Evolutionary conservation across 495 filamentous ascomycete species (phyloP).

Genomic region (Bryoglossum gracile): DNA sequence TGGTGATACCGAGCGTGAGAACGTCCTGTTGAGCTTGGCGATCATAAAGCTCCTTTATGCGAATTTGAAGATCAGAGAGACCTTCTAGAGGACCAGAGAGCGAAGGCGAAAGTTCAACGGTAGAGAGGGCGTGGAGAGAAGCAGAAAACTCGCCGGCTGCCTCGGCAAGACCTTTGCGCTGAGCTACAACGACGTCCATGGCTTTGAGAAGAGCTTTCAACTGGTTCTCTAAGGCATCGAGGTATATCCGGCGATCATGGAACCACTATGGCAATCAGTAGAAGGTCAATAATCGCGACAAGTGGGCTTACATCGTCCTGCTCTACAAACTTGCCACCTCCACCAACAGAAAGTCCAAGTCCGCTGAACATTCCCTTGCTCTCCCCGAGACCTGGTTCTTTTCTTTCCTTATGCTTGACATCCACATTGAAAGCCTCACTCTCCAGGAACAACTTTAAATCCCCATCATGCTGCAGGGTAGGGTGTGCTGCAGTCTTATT

Average conservation of each 20-base stretch:
- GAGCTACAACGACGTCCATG: constrained; percentile 82
- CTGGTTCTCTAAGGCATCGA: constrained; percentile 92
- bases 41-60: constrained; percentile 90
- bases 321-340: constrained; percentile 83
- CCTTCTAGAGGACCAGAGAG: constrained; percentile 83
- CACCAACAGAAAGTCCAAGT: constrained; percentile 68
- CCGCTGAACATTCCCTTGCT: constrained; percentile 89
- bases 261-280: constrained; percentile 63
- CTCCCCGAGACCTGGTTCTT: constrained; percentile 76
- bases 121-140: constrained; percentile 80
- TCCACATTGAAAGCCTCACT: constrained; percentile 93
- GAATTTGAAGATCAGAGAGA: constrained; percentile 84
- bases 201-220: constrained; percentile 89
- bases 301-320: constrained; percentile 80
- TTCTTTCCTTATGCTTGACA: constrained; percentile 94
- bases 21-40: constrained; percentile 97
- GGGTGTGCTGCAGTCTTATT: constrained; percentile 91
- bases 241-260: constrained; percentile 88
- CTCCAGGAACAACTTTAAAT: constrained; percentile 93
- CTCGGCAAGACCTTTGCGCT: constrained; percentile 88
- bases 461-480: constrained; percentile 84
- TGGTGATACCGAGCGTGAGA: constrained; percentile 90
- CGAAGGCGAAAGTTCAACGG: constrained; percentile 82
- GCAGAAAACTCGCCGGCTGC: constrained; percentile 87
- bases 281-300: not conserved